Evolutionary conservation across 2,329 filamentous ascomycete species (phyloP).

Genomic region (Arthrobotrys sphaeroides): DNA sequence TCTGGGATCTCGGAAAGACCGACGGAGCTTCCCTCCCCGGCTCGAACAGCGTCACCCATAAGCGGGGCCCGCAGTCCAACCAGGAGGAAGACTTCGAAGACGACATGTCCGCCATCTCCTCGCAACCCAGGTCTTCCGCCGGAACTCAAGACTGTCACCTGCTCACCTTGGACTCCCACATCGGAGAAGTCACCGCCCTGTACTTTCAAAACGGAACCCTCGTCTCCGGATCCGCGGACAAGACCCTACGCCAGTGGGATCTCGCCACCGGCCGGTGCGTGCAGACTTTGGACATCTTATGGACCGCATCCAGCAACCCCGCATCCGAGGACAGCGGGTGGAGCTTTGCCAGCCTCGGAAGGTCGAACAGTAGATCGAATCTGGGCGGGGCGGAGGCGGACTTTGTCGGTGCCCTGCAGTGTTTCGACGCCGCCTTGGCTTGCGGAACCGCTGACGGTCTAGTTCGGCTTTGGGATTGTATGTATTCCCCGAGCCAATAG

Average conservation of each 20-base stretch:
- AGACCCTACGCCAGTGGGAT: slow-evolving; percentile 97
- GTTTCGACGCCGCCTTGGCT: slow-evolving; percentile 93
- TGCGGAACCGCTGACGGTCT: slow-evolving; percentile 97
- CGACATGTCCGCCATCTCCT: slow-evolving; percentile 58
- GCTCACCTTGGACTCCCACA: slow-evolving; percentile 87
- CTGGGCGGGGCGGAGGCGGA: slow-evolving; percentile 76
- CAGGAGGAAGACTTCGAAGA: slow-evolving; percentile 64
- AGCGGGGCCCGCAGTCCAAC: slow-evolving; percentile 63
- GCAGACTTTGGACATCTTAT: slow-evolving; percentile 96
- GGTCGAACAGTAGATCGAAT: slow-evolving; percentile 68
- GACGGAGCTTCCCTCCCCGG: slow-evolving; percentile 61
- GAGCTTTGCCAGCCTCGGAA: slow-evolving; percentile 61
- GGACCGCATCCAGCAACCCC: slow-evolving; percentile 84
- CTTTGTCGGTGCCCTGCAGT: slow-evolving; percentile 93
- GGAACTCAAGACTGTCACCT: slow-evolving; percentile 89
- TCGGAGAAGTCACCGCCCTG: slow-evolving; percentile 92
- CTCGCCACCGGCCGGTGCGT: slow-evolving; percentile 96
- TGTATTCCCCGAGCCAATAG: slow-evolving; percentile 31
- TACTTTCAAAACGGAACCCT: slow-evolving; percentile 89
- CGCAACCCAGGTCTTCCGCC: slow-evolving; percentile 62
- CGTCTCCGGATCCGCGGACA: slow-evolving; percentile 95
- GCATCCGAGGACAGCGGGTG: slow-evolving; percentile 72
- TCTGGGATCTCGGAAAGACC: slow-evolving; percentile 93
- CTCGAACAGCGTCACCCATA: slow-evolving; percentile 58
- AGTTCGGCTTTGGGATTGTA: slow-evolving; percentile 89